A percentile compares a stretch with the other conserved stretches of the same genome.
Conservation (phyloP, 164 flowering plant genomes). For the Vitis riparia region DNA sequence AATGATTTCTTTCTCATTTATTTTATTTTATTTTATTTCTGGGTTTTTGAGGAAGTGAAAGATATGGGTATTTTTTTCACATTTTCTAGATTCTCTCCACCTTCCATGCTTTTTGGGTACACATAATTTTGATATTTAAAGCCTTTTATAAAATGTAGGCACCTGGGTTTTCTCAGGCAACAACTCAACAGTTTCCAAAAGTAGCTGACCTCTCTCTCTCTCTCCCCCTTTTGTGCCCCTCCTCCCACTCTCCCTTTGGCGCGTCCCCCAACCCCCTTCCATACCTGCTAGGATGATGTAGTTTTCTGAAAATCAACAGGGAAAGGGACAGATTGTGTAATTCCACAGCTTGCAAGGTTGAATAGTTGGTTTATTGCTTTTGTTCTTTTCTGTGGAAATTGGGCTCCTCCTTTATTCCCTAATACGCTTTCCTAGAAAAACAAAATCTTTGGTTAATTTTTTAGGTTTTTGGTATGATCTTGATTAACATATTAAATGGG, state of each 20-base stretch:
- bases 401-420: background rate
- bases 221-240: background rate
- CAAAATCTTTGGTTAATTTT: background rate
- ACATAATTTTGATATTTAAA: slow-evolving; percentile 9
- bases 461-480: background rate
- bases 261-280: too few species aligned
- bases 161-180: slow-evolving; percentile 15
- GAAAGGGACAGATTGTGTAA: background rate
- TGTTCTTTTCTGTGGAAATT: background rate
- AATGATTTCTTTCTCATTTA: slow-evolving; percentile 19
- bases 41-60: slow-evolving; percentile 27
- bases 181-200: slow-evolving; percentile 33
- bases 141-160: slow-evolving; percentile 14
- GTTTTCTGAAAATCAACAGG: too few species aligned
- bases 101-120: slow-evolving; percentile 31
- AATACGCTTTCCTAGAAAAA: background rate
- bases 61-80: slow-evolving; percentile 15
- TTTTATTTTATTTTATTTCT: slow-evolving; percentile 10
- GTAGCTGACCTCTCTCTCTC: slow-evolving; percentile 14
- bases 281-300: too few species aligned
- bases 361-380: background rate
- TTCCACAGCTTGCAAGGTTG: background rate
- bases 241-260: background rate
- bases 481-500: background rate
- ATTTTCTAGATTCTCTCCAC: slow-evolving; percentile 30